Conservation (phyloP, 148 eudicot genomes). For the Rheum nobile region DNA sequence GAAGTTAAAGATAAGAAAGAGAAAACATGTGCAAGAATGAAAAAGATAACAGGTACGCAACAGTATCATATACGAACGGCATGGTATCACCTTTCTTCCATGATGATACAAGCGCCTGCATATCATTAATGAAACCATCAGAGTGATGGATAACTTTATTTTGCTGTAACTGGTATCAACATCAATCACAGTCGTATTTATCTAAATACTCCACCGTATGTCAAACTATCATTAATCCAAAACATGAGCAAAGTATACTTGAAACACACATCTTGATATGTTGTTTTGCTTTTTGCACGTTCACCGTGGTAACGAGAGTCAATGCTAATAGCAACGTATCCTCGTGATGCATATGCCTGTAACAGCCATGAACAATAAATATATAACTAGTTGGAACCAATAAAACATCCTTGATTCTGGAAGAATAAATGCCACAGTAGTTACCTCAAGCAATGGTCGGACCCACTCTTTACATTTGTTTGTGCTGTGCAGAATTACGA, state of each 20-base stretch:
- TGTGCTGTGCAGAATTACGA: slow-evolving; percentile 84
- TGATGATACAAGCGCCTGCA: no score
- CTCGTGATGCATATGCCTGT: slow-evolving; percentile 98
- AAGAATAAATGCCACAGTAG: neutral
- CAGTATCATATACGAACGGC: no score
- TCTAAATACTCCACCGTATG: neutral
- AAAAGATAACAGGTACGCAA: neutral
- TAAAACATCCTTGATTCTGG: neutral
- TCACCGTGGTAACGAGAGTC: slow-evolving; percentile 99
- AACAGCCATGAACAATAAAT: slow-evolving; percentile 1
- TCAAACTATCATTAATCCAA: neutral
- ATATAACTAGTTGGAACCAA: neutral
- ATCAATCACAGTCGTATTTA: neutral
- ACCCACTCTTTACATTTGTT: slow-evolving; percentile 91
- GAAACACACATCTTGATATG: slow-evolving; percentile 64
- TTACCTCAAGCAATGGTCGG: slow-evolving; percentile 88
- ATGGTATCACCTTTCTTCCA: no score
- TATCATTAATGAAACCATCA: no score
- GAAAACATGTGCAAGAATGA: neutral
- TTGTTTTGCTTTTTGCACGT: slow-evolving; percentile 64
- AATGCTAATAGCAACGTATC: slow-evolving; percentile 73
- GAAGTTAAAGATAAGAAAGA: neutral
- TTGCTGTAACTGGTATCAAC: no score
- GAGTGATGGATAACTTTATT: no score
- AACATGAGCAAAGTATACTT: slow-evolving; percentile 8